Base-by-base conservation (phyloP, 192 early-diverging fungal species). In the Rhizoclosmatium sp. region DNA sequence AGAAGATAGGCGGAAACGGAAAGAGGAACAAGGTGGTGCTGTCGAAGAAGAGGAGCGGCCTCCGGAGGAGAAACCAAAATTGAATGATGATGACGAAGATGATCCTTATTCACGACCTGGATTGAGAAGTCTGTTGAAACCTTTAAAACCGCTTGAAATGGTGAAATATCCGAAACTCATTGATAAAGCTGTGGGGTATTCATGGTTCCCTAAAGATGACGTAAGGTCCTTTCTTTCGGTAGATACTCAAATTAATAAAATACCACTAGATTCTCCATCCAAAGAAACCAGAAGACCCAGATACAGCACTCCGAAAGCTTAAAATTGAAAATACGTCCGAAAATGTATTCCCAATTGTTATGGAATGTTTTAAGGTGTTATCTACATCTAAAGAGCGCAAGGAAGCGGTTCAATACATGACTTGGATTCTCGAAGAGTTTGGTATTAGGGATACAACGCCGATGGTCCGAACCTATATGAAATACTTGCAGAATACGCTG, bases 171-270 rank as follows among this genome's bases (percentile, higher is more conserved):
- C 87, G 41, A 16, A 44, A n/a, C 65, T 82, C 21, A 78, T 87
- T 12, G 82, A 87, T 60, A 65, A 71, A 45, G 60, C 66, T 19
- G 59, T 87, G 71, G 58, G 16, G 45, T 89, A 85, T 64, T 71
- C 70, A 45, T 89, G 87, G 87, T 82, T 78, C 61, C 85, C 85
- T 16, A 21, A 69, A 12, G 83, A 87, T 67, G 73, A 83, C 74
- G 87, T 88, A 54, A 42, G 39, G 16, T 58, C 5, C 12, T 72
- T 44, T 62, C 4, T 39, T n/a, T 62, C 46, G 10, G 21, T 47
- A 16, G 2, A 39, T 47, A 61, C 70, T 41, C 70, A 41, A 23
- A 62, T 75, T 62, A 40, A 62, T 62, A 60, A 75, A 62, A 45
- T 45, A 21, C 66, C 5, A 54, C 5, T 54, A 54, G 51, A 16